Base-by-base conservation (phyloP, 2,329 filamentous ascomycete genomes). In the Phialemonium atrogriseum region DNA sequence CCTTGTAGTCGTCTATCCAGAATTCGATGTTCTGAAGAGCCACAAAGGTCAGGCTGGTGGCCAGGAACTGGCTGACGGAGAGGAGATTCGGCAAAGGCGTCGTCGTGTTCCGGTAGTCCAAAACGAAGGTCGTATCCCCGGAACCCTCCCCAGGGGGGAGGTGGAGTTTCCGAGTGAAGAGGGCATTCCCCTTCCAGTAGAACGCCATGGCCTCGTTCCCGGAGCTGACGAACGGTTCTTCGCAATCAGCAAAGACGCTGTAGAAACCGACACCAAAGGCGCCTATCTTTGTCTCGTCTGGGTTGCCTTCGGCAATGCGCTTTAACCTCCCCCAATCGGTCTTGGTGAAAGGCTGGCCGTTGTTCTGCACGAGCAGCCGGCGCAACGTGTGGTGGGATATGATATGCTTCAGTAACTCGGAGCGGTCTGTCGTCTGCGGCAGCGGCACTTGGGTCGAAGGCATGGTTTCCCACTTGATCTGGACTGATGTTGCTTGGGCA, bases 181-280 rank as follows among this genome's bases (percentile, higher is more conserved):
- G 70, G 5, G 86, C 85, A 55, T 96, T 96, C n/a, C 84, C 88
- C 56, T 95, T 96, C 93, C 91, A 98, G 63, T 95, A 98, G 52
- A 98, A 98, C 0, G 89, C 89, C 85, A 98, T 95, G 22, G 87
- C 88, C 58, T 94, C 80, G 40, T 72, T 75, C 1, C 91, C 91
- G 1, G 89, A 96, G 44, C 86, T 91, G 42, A 98, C 84, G 51
- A 98, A 96, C 1, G 91, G 91, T 46, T 95, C 87, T 58, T 98
- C 93, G 54, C 89, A 98, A 54, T 98, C 91, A 39, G 91, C 85
- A 55, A 98, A 98, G 23, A 96, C 89, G 54, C 85, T 94, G 68
- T 98, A 98, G 62, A 98, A 98, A 3, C 91, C 91, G 19, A 98
- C 91, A 44, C 91, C 91, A 54, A 98, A 98, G 4, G 91, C 93